Conservation (phyloP, 257 asterid genomes). For the Osmanthus fragrans region DNA sequence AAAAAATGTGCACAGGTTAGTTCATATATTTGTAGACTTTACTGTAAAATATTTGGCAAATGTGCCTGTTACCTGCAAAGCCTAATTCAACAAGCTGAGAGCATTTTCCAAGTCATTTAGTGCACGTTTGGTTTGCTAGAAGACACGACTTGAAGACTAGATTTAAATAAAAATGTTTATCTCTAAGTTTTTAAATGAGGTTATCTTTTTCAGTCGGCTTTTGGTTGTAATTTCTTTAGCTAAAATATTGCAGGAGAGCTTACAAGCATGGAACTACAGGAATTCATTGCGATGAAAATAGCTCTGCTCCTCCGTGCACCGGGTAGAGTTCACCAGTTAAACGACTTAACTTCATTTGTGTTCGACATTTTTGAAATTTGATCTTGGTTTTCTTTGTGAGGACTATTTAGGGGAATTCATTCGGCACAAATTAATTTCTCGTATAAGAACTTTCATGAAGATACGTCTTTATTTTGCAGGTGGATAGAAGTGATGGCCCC, state of each 20-base stretch:
- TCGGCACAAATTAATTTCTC: background rate
- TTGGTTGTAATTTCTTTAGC: background rate
- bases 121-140: no score
- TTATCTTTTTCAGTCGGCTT: background rate
- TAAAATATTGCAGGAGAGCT: conserved; percentile 50
- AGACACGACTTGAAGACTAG: background rate
- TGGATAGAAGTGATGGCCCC: conserved; percentile 99
- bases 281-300: conserved; percentile 52
- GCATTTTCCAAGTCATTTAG: background rate
- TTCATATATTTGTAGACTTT: background rate
- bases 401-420: background rate
- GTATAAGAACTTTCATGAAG: background rate
- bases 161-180: no score
- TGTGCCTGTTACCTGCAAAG: no score
- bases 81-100: background rate
- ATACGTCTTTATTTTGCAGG: conserved; percentile 35
- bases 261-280: conserved; percentile 61
- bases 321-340: conserved; percentile 54
- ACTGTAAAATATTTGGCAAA: no score
- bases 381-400: background rate
- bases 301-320: conserved; percentile 83
- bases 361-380: background rate
- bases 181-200: background rate
- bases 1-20: conserved; percentile 69
- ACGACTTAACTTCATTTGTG: background rate